Evolutionary conservation across 768 basidiomycete species (phyloP).

Genomic region (Russula foetens): DNA sequence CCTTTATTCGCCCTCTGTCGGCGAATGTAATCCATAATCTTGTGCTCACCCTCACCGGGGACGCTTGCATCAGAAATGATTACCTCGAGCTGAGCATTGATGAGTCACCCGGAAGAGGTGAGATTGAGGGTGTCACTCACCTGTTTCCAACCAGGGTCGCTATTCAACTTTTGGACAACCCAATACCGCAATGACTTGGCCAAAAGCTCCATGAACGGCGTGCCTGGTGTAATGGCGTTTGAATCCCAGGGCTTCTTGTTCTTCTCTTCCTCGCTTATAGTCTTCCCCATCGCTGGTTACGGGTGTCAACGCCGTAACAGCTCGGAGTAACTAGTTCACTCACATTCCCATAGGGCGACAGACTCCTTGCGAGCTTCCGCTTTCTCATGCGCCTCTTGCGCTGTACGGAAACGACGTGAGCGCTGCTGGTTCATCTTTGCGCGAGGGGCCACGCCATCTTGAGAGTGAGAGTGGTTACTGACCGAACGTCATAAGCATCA

Average conservation of each 20-base stretch:
- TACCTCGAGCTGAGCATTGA: slow-evolving; percentile 64
- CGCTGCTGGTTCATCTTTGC: slow-evolving; percentile 99
- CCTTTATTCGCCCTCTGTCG: slow-evolving; percentile 78
- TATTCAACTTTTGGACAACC: slow-evolving; percentile 93
- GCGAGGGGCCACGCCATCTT: slow-evolving; percentile 94
- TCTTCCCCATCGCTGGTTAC: slow-evolving; percentile 82
- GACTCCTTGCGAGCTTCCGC: slow-evolving; percentile 81
- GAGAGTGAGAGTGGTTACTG: not conserved
- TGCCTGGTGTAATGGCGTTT: slow-evolving; percentile 98
- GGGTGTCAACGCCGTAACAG: not conserved
- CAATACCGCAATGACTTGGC: slow-evolving; percentile 88
- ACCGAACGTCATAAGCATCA: slow-evolving; percentile 1
- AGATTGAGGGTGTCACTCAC: slow-evolving; percentile 30
- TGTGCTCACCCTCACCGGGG: slow-evolving; percentile 98
- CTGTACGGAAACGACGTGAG: slow-evolving; percentile 88
- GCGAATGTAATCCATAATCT: slow-evolving; percentile 98
- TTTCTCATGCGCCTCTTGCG: slow-evolving; percentile 93
- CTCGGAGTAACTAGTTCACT: slow-evolving; percentile 16
- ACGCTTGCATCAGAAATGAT: slow-evolving; percentile 96
- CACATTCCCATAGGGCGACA: slow-evolving; percentile 79
- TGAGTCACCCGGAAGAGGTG: not conserved
- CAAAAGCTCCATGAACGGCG: slow-evolving; percentile 95
- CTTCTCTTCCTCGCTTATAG: slow-evolving; percentile 70
- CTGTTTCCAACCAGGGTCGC: slow-evolving; percentile 92
- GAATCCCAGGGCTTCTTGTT: slow-evolving; percentile 90